Conservation (phyloP, 2,329 filamentous ascomycete genomes). For the Escovopsis weberi region DNA sequence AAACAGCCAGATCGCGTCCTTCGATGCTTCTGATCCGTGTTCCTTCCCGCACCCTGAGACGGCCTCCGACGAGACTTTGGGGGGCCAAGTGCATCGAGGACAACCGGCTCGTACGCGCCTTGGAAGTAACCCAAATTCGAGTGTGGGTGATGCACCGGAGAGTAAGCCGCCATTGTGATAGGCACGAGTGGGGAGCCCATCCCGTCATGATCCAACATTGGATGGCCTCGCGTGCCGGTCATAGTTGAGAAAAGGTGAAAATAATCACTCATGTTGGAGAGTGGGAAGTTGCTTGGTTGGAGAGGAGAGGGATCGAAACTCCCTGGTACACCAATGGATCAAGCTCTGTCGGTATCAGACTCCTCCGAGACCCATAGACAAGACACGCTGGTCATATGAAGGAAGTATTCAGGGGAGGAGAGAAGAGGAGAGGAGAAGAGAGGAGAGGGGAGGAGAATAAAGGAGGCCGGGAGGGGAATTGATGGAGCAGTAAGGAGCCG, state of each 20-base stretch:
- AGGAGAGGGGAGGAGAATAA: no score
- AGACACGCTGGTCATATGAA: no score
- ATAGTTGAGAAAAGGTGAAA: conserved; percentile 42
- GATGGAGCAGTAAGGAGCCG: no score
- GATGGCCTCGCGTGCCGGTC: conserved; percentile 28
- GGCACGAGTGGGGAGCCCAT: conserved; percentile 22
- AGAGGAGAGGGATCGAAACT: no score
- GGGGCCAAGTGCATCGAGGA: conserved; percentile 32
- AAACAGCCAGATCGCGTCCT: conserved; percentile 87
- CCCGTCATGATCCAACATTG: conserved; percentile 25
- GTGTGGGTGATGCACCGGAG: conserved; percentile 27
- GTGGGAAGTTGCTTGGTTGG: no score
- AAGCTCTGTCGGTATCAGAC: no score
- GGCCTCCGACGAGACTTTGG: conserved; percentile 39
- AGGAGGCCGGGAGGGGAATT: no score
- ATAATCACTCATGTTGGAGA: conserved; percentile 35
- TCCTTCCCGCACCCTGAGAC: conserved; percentile 26
- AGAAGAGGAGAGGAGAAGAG: no score
- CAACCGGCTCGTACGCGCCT: conserved; percentile 33
- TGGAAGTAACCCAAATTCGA: conserved; percentile 34
- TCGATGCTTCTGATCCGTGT: conserved; percentile 64
- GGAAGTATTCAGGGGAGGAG: no score
- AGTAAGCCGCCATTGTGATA: conserved; percentile 16
- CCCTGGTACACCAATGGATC: no score
- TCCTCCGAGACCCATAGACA: no score